Conservation (phyloP, 441 rosid species). For the Viola pubescens region DNA sequence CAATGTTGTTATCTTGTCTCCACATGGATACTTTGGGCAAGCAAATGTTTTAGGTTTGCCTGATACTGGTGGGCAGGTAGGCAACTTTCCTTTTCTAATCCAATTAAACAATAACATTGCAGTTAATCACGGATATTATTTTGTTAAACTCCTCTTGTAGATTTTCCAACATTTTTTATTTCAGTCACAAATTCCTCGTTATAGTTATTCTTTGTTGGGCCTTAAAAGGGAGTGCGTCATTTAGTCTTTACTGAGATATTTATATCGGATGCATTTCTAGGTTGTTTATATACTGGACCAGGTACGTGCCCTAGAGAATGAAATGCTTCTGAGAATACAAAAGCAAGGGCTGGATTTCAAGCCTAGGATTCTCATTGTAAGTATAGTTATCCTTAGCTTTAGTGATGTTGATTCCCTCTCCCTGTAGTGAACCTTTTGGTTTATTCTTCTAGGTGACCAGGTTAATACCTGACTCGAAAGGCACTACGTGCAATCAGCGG, state of each 20-base stretch:
- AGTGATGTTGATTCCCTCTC: not conserved
- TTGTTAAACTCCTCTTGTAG: no score
- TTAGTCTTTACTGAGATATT: no score
- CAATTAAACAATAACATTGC: no score
- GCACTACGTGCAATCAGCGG: constrained; percentile 86
- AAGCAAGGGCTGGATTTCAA: constrained; percentile 77
- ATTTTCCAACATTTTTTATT: no score
- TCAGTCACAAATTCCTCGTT: no score
- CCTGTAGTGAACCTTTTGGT: constrained; percentile 10
- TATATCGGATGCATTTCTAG: constrained; percentile 28
- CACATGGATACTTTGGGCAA: constrained; percentile 96
- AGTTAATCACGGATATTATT: no score
- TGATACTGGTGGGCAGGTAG: constrained; percentile 99
- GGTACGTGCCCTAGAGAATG: constrained; percentile 90
- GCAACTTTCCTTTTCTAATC: not conserved
- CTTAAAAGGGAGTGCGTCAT: no score
- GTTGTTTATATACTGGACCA: constrained; percentile 94
- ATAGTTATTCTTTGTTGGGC: no score
- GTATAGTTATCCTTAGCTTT: constrained; percentile 17
- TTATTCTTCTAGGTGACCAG: constrained; percentile 60
- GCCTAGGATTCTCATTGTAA: constrained; percentile 87
- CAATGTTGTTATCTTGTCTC: constrained; percentile 88
- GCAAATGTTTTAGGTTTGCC: constrained; percentile 98
- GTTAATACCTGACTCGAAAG: constrained; percentile 87
- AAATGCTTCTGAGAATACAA: constrained; percentile 80